A percentile compares a stretch with the other conserved stretches of the same genome.
Evolutionary conservation across 225 moss, liverwort and hornwort genomes (phyloP).

Genomic region (Pleurozium schreberi): DNA sequence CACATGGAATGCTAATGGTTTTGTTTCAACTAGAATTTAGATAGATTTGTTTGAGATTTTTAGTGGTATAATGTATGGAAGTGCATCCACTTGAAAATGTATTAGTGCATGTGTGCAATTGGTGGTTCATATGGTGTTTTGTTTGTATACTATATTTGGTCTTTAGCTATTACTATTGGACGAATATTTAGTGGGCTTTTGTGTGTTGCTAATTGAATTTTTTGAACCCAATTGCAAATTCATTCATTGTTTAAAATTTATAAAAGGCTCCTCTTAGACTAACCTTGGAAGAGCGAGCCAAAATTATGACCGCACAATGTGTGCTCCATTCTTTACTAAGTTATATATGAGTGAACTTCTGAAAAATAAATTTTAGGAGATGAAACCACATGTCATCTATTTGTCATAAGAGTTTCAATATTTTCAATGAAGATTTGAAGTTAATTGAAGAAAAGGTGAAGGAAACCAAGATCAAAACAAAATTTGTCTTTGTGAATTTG

Average conservation of each 20-base stretch:
- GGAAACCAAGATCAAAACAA: neutral
- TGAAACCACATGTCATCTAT: neutral
- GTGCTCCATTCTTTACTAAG: neutral
- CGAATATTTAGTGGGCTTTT: neutral
- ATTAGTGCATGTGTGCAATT: no score
- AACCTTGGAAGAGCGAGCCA: neutral
- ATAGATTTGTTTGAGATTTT: no score
- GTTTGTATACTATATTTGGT: neutral
- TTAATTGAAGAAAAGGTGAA: neutral
- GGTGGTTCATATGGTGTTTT: no score
- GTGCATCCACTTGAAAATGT: no score
- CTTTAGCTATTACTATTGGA: neutral
- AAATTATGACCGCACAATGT: neutral
- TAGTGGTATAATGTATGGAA: no score
- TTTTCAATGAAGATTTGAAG: neutral
- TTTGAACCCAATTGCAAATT: neutral
- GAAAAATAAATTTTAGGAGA: neutral
- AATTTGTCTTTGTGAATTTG: no score
- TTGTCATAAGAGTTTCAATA: neutral
- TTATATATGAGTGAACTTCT: neutral
- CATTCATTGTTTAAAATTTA: neutral
- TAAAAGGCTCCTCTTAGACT: neutral
- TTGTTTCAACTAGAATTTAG: no score
- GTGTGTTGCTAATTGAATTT: neutral
- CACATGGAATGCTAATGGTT: no score